phyloP scores from a whole-genome alignment of 1,139 yeast species.

The Magnusiomyces clavatus region DNA sequence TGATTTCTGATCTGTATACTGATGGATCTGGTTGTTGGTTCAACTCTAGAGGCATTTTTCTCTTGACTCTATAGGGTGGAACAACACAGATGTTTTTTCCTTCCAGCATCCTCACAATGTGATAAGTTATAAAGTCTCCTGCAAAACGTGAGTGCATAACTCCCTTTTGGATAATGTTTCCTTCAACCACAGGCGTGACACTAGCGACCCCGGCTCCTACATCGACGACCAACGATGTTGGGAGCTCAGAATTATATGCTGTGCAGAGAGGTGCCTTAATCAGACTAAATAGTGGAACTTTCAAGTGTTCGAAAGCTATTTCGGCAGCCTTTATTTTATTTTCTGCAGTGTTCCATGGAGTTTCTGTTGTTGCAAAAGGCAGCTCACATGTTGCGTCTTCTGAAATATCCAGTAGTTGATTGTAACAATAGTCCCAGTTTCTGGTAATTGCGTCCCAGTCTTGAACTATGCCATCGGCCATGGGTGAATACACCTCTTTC shows the following conservation, averaged over 20 bases:
- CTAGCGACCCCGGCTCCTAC: constrained; percentile 39
- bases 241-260: constrained; percentile 39
- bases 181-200: constrained; percentile 92
- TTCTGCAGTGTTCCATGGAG: constrained; percentile 71
- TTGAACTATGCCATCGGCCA: constrained; percentile 36
- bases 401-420: constrained; percentile 42
- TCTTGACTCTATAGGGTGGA: constrained; percentile 30
- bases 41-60: constrained; percentile 27
- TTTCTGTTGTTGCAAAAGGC: constrained; percentile 75
- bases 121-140: constrained; percentile 37
- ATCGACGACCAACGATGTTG: constrained; percentile 34
- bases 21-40: constrained; percentile 35
- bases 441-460: constrained; percentile 41
- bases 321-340: constrained; percentile 71
- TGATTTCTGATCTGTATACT: constrained; percentile 12
- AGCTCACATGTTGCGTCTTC: constrained; percentile 46
- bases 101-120: constrained; percentile 28
- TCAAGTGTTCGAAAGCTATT: constrained; percentile 60
- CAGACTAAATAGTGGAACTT: constrained; percentile 79
- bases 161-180: constrained; percentile 36
- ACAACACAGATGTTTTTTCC: constrained; percentile 25
- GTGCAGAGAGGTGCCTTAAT: constrained; percentile 84
- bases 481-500: constrained; percentile 34
- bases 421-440: constrained; percentile 33
- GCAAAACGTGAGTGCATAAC: constrained; percentile 33